Evolutionary conservation across 306 rosid species (phyloP).

Genomic region (Citrullus amarus): DNA sequence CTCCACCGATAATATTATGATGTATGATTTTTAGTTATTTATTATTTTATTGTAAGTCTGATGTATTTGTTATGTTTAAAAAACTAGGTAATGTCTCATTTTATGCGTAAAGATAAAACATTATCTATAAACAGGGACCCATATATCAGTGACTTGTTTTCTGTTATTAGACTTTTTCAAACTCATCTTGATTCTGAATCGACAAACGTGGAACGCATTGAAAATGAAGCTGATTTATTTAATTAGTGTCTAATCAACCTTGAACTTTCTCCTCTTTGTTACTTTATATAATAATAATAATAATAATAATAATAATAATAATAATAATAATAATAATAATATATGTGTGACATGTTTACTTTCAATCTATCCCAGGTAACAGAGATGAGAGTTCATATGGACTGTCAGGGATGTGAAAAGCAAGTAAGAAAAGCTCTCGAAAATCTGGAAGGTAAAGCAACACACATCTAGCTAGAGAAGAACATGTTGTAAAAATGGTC

Average conservation of each 20-base stretch:
- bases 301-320: background rate
- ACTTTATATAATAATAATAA: background rate
- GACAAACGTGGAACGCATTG: background rate
- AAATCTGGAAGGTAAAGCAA: constrained; percentile 32
- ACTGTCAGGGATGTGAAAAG: constrained; percentile 56
- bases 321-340: background rate
- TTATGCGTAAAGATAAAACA: background rate
- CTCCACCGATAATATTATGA: no score
- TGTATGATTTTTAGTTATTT: no score
- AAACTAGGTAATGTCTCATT: background rate
- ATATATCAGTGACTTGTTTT: background rate
- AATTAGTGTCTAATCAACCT: background rate
- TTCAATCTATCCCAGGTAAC: constrained; percentile 23
- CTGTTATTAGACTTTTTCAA: background rate
- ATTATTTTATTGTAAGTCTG: background rate
- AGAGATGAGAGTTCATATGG: constrained; percentile 56
- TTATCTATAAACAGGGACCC: background rate
- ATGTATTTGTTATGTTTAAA: background rate
- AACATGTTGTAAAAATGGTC: background rate
- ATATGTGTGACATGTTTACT: background rate
- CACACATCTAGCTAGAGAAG: background rate
- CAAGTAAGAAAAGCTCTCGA: constrained; percentile 48
- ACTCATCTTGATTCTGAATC: background rate
- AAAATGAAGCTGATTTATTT: background rate
- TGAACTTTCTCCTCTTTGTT: background rate